These are phyloP conservation scores for Phylloporus sp. DNA, from an alignment of 768 basidiomycete species.

Conservation along the genomic window DNA sequence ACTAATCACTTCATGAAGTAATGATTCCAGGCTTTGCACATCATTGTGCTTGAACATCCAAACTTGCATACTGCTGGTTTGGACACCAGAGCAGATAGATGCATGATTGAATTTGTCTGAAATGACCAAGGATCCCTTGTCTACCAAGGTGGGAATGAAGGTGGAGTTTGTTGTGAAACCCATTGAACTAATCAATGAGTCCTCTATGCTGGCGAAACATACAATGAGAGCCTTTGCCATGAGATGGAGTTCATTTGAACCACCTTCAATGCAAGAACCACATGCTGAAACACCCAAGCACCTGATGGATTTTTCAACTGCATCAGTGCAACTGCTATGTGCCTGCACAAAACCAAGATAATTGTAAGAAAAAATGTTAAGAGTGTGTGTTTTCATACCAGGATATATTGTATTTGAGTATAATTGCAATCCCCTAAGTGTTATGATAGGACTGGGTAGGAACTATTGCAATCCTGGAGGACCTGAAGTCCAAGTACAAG, in stretches of 20 bases:
- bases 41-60: slow-evolving; percentile 98
- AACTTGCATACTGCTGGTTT: slow-evolving; percentile 82
- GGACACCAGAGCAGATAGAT: slow-evolving; percentile 88
- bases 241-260: slow-evolving; percentile 80
- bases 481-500: too few species aligned
- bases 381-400: slow-evolving; percentile 76
- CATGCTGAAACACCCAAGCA: slow-evolving; percentile 77
- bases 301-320: slow-evolving; percentile 77
- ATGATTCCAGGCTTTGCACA: slow-evolving; percentile 71
- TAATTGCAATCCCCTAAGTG: slow-evolving; percentile 79
- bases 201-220: slow-evolving; percentile 85
- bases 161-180: slow-evolving; percentile 97
- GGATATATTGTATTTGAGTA: slow-evolving; percentile 70
- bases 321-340: slow-evolving; percentile 89
- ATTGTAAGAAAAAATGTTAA: slow-evolving; percentile 98
- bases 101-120: slow-evolving; percentile 98
- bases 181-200: slow-evolving; percentile 88
- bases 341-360: slow-evolving; percentile 98
- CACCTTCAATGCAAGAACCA: slow-evolving; percentile 77
- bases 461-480: too few species aligned
- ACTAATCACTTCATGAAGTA: slow-evolving; percentile 87
- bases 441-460: too few species aligned
- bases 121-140: slow-evolving; percentile 89
- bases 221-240: slow-evolving; percentile 83
- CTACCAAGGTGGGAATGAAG: slow-evolving; percentile 83